Percentiles rank a stretch among this genome's conserved stretches.
These are phyloP conservation scores for Sphaceloma murrayae DNA, from an alignment of 2,329 filamentous ascomycete genomes.

Conservation along the genomic window DNA sequence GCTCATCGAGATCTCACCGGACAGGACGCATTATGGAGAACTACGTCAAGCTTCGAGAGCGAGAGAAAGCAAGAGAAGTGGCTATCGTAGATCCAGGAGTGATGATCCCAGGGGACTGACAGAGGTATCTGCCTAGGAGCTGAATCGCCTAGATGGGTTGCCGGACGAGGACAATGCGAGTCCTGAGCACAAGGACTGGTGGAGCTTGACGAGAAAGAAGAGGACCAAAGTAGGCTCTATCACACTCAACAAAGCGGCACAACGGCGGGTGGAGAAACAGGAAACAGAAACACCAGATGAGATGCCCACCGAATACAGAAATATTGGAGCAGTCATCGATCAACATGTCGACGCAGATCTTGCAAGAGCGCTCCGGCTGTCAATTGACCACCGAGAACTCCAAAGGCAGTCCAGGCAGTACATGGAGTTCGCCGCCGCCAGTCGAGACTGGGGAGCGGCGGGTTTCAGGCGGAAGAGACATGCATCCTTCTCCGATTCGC, in stretches of 20 bases:
- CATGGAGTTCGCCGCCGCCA: too few relatives aligned
- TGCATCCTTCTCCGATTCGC: too few relatives aligned
- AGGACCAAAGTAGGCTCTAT: not conserved
- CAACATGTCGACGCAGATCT: not conserved
- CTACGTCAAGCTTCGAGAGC: not conserved
- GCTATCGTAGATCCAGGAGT: not conserved
- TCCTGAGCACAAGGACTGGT: not conserved
- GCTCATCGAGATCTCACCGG: not conserved
- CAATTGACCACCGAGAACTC: too few relatives aligned
- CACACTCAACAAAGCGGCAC: not conserved
- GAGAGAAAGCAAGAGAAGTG: not conserved
- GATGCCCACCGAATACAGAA: not conserved
- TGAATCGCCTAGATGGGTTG: conserved; percentile 7
- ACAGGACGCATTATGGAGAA: conserved; percentile 8
- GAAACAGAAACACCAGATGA: not conserved
- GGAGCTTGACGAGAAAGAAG: not conserved
- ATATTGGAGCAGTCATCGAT: not conserved
- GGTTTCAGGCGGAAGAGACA: too few relatives aligned
- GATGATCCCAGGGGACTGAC: not conserved
- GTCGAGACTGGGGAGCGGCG: too few relatives aligned
- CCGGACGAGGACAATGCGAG: conserved; percentile 1
- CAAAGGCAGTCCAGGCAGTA: too few relatives aligned
- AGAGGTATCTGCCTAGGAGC: not conserved
- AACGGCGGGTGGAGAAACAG: not conserved
- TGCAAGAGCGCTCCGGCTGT: not conserved